Evolutionary conservation across 2,329 filamentous ascomycete genomes (phyloP).

Genomic region (Pestalotiopsis sp.): DNA sequence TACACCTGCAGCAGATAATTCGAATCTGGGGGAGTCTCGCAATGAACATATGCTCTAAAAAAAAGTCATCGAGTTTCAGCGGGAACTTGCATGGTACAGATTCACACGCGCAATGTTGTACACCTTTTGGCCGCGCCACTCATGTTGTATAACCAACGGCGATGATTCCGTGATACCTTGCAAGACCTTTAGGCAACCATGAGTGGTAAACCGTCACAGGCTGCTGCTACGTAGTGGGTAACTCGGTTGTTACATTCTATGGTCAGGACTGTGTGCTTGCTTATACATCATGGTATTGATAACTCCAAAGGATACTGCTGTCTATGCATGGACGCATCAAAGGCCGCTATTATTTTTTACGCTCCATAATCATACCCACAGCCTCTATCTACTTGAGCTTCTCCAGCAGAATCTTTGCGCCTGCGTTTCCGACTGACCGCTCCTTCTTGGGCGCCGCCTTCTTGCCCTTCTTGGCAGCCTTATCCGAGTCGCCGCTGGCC

Average conservation of each 20-base stretch:
- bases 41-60: neutral
- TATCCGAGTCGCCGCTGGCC: conserved; percentile 49
- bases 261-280: neutral
- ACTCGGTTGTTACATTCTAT: neutral
- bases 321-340: too few relatives aligned
- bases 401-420: conserved; percentile 62
- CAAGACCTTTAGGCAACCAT: neutral
- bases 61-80: neutral
- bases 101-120: neutral
- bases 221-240: neutral
- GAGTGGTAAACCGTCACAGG: neutral
- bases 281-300: neutral
- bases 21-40: too few relatives aligned
- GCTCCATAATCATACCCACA: neutral
- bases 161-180: neutral
- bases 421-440: conserved; percentile 59
- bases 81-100: neutral
- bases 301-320: neutral
- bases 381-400: conserved; percentile 44
- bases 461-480: conserved; percentile 64
- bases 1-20: too few relatives aligned
- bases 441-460: conserved; percentile 50
- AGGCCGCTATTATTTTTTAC: neutral
- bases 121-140: neutral
- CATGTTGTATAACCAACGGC: neutral